These are phyloP conservation scores for Thelephora ganbajun DNA, from an alignment of 768 basidiomycete species.

Conservation along the genomic window DNA sequence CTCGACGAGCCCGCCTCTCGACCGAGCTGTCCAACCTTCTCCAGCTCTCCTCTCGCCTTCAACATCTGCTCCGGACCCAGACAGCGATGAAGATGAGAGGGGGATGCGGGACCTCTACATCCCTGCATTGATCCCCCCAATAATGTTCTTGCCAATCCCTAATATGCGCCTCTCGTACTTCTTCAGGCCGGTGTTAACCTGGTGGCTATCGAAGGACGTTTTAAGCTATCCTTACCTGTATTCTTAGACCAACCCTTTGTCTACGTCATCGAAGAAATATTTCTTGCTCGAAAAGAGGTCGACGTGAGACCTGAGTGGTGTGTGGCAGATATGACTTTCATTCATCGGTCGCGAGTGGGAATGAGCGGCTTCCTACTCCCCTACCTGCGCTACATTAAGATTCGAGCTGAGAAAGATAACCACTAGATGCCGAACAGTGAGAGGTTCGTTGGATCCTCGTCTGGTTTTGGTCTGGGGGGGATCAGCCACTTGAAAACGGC, in stretches of 20 bases:
- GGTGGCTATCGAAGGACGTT: slow-evolving; percentile 30
- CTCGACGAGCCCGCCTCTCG: no score
- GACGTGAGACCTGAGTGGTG: slow-evolving; percentile 55
- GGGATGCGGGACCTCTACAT: no score
- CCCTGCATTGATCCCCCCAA: no score
- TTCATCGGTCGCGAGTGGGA: slow-evolving; percentile 60
- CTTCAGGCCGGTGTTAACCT: slow-evolving; percentile 45
- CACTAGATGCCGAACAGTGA: slow-evolving; percentile 77
- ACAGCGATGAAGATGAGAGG: no score
- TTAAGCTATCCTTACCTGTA: slow-evolving; percentile 21
- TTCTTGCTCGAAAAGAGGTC: slow-evolving; percentile 67
- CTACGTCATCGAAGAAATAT: slow-evolving; percentile 72
- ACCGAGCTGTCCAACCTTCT: no score
- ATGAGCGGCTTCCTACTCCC: no score
- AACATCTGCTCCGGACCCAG: no score
- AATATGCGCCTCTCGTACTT: slow-evolving; percentile 59
- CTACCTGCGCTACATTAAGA: slow-evolving; percentile 2
- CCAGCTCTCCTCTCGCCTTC: no score
- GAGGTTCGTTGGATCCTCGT: no score
- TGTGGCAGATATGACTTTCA: slow-evolving; percentile 66
- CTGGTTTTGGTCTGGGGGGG: no score
- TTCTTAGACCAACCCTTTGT: slow-evolving; percentile 67
- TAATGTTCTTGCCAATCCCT: slow-evolving; percentile 78
- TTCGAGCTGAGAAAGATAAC: not conserved
- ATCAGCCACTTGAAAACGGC: no score